Percentiles rank a stretch among this genome's conserved stretches.
Conservation (phyloP, 768 basidiomycete genomes). For the Sarcodon aspratus region DNA sequence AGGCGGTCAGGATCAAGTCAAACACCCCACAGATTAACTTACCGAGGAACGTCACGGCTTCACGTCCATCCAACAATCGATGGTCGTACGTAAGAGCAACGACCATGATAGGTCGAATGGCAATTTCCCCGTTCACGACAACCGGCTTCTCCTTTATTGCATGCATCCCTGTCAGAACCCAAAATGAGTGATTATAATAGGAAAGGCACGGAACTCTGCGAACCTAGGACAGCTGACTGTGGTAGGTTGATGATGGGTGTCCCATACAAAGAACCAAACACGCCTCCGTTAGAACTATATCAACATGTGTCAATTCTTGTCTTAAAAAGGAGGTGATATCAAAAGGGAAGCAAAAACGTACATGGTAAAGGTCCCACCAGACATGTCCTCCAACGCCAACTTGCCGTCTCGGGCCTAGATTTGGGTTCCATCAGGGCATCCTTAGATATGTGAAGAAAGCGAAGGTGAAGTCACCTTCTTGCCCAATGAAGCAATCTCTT, state of each 20-base stretch:
- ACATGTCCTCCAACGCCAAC: constrained; percentile 95
- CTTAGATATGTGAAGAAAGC: too few species aligned
- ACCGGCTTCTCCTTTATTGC: constrained; percentile 85
- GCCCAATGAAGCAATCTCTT: constrained; percentile 81
- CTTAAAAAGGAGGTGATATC: background rate
- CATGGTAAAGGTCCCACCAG: constrained; percentile 99
- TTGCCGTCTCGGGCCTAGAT: constrained; percentile 78
- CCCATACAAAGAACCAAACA: constrained; percentile 93
- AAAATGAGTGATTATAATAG: background rate
- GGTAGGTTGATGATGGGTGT: constrained; percentile 99
- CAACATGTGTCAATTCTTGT: constrained; percentile 1
- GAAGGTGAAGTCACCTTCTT: constrained; percentile 50
- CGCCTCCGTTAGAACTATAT: constrained; percentile 89
- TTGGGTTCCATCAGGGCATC: background rate
- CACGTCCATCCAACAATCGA: constrained; percentile 87
- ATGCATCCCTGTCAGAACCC: constrained; percentile 63
- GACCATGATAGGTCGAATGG: constrained; percentile 95
- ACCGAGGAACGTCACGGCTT: constrained; percentile 98
- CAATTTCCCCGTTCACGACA: constrained; percentile 91
- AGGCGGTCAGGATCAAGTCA: background rate
- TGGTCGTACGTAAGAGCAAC: constrained; percentile 94
- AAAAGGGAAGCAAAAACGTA: constrained; percentile 24
- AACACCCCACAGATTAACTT: constrained; percentile 17
- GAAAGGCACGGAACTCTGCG: constrained; percentile 10
- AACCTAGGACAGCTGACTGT: constrained; percentile 86